Evolutionary conservation across 2,329 filamentous ascomycete genomes (phyloP).

Genomic region (Fusarium sp.): DNA sequence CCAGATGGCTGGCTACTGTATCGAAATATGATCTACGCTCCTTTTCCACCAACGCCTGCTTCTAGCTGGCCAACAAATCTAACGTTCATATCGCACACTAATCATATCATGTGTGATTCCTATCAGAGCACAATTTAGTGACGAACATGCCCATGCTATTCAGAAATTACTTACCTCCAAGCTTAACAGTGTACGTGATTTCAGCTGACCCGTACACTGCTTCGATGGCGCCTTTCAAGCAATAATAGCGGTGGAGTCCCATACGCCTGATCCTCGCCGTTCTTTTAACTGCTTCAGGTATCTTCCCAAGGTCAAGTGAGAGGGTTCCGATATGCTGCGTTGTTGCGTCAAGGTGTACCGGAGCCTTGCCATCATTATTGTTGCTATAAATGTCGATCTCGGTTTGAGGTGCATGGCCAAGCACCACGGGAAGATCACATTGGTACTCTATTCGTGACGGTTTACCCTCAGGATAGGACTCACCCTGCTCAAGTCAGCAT

Average conservation of each 20-base stretch:
- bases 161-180: constrained; percentile 48
- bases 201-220: constrained; percentile 54
- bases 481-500: constrained; percentile 45
- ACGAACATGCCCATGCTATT: neutral
- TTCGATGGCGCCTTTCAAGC: constrained; percentile 51
- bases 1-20: neutral
- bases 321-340: constrained; percentile 51
- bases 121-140: constrained; percentile 33
- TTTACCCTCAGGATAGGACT: constrained; percentile 52
- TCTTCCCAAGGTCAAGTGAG: constrained; percentile 51
- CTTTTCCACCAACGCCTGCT: constrained; percentile 1
- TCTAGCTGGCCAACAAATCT: neutral
- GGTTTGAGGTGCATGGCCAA: constrained; percentile 51
- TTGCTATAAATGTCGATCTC: constrained; percentile 54
- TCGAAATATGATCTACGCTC: neutral
- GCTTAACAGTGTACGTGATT: constrained; percentile 52
- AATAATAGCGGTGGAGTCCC: constrained; percentile 53
- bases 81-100: constrained; percentile 50
- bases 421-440: constrained; percentile 52
- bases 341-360: constrained; percentile 46
- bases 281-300: constrained; percentile 48
- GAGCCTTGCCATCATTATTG: constrained; percentile 47
- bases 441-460: constrained; percentile 53
- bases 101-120: constrained; percentile 53
- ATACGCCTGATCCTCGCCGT: constrained; percentile 49